These are phyloP conservation scores for Mayamaea pseudoterrestris DNA, from an alignment of 108 stramenopile genomes.

Conservation along the genomic window DNA sequence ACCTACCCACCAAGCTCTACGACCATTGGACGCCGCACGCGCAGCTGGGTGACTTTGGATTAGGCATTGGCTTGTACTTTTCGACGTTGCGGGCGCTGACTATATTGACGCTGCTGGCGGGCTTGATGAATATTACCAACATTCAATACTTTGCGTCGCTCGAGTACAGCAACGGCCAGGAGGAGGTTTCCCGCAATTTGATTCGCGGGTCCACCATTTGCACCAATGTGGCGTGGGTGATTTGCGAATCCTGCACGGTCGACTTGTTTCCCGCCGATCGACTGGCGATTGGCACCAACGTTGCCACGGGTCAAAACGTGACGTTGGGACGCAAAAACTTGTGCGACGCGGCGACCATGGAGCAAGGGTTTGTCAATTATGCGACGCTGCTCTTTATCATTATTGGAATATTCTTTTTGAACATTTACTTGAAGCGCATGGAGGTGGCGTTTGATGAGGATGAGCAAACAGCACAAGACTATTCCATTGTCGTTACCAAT, in stretches of 20 bases:
- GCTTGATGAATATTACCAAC: conserved; percentile 54
- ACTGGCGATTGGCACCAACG: conserved; percentile 7
- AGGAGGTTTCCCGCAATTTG: conserved; percentile 4
- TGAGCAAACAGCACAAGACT: conserved; percentile 78
- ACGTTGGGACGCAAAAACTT: conserved; percentile 49
- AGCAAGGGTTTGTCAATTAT: conserved; percentile 40
- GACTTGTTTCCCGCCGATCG: conserved; percentile 13
- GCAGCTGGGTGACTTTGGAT: conserved; percentile 42
- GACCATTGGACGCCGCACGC: conserved; percentile 45
- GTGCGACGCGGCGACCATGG: conserved; percentile 49
- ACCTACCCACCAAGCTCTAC: conserved; percentile 46
- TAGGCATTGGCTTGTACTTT: conserved; percentile 70
- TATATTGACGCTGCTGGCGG: conserved; percentile 43
- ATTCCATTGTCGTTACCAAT: conserved; percentile 56
- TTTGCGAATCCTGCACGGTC: conserved; percentile 24
- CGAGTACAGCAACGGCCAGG: conserved; percentile 24
- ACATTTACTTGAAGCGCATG: conserved; percentile 26
- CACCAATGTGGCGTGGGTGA: conserved; percentile 48
- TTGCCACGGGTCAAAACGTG: conserved; percentile 10
- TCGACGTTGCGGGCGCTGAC: conserved; percentile 51
- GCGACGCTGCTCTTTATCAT: conserved; percentile 40
- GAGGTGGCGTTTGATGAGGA: conserved; percentile 71
- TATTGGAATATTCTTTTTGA: conserved; percentile 21
- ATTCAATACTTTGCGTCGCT: conserved; percentile 53
- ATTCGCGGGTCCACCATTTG: conserved; percentile 27